These are phyloP conservation scores for Cucumis sativus DNA, from an alignment of 306 rosid species.

Conservation along the genomic window Cucumber_9930_V3 NC_026657.2:27817001-27817500, in stretches of 20 bases:
- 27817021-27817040: constrained; percentile 73
- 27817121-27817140: constrained; percentile 11
- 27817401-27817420: too few relatives aligned
- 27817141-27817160: constrained; percentile 16
- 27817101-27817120: constrained; percentile 19
- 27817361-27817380: too few relatives aligned
- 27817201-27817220: neutral
- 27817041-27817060: constrained; percentile 85
- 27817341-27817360: too few relatives aligned
- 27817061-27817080: constrained; percentile 52
- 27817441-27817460: too few relatives aligned
- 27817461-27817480: too few relatives aligned
- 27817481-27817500: too few relatives aligned
- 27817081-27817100: constrained; percentile 23
- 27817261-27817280: neutral
- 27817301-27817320: neutral
- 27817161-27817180: constrained; percentile 14
- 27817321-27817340: too few relatives aligned
- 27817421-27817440: too few relatives aligned
- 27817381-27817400: too few relatives aligned
- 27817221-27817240: neutral
- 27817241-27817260: neutral
- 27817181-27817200: constrained; percentile 21
- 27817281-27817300: neutral
- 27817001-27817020: constrained; percentile 68